A percentile compares a stretch with the other conserved stretches of the same genome.
Conservation (phyloP, 2,329 filamentous ascomycete genomes). For the Trichoderma asperellum region DNA sequence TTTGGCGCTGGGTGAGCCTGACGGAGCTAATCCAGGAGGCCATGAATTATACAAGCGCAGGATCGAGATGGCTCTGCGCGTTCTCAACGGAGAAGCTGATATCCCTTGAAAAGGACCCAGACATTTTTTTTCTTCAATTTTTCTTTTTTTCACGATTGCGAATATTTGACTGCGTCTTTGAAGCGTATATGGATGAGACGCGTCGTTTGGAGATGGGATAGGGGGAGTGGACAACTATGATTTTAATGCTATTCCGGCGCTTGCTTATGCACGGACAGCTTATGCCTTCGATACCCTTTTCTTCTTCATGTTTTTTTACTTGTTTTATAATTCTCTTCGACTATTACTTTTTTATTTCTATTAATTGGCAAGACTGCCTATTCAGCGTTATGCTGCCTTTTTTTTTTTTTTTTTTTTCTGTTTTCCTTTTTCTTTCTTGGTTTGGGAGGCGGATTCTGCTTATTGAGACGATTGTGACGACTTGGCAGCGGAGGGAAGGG, state of each 20-base stretch:
- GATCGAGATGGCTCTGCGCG: conserved; percentile 73
- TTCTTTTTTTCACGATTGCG: not conserved
- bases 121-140: not conserved
- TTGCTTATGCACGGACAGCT: conserved; percentile 14
- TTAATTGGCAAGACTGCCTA: not conserved
- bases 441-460: not conserved
- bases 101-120: not conserved
- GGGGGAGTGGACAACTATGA: conserved; percentile 25
- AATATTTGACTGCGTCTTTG: not conserved
- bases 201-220: not conserved
- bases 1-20: conserved; percentile 59
- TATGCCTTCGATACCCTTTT: conserved; percentile 37
- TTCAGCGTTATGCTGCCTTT: not conserved
- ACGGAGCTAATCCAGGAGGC: conserved; percentile 59
- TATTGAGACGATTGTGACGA: conserved; percentile 12
- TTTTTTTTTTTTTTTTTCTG: not conserved
- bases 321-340: not conserved
- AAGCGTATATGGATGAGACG: not conserved
- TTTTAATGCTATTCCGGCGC: conserved; percentile 14
- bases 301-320: not conserved
- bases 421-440: not conserved
- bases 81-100: conserved; percentile 65
- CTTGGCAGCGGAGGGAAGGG: conserved; percentile 4
- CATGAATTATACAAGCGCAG: conserved; percentile 69
- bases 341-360: not conserved